Evolutionary conservation across 2,329 filamentous ascomycete species (phyloP), one percentile per base, ranked within the genome.

Genomic region (Colletotrichum falcatum): DNA sequence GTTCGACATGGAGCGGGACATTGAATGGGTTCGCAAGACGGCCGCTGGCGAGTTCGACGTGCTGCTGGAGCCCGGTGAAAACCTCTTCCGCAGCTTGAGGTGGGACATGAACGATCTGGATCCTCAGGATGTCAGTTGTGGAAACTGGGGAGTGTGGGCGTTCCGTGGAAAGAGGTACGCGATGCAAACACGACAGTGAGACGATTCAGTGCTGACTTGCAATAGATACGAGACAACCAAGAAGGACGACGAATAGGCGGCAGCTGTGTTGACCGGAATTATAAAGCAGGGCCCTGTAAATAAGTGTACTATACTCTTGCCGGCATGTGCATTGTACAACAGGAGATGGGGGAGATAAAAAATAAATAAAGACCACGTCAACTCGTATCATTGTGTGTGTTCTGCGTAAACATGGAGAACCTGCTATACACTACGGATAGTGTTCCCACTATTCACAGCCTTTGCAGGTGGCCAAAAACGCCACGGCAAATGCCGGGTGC

Each of bases 91-190:
- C 77, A 99, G 96, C 83, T 82, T 98, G 79, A 87, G 95, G 76
- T 99, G 97, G 97, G 97, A 99, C 82, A 81, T 99, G 77, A 98
- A 99, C 78, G 97, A 99, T 78, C 84, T 96, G 73, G 96, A 98
- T 79, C 95, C 95, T 8, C 93, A 97, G 78, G 96, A 98, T 81
- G 86, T 98, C 73, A 97, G 92, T 76, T 97, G 94, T 77, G 95
- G 96, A 65, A 99, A 99, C 81, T 99, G 94, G 94, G 96, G 96
- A 14, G 86, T 97, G 2, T 99, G 97, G 94, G 94, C 92, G 18
- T 99, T 99, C 85, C 90, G 96, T 82, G 96, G 96, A 76, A 99
- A 99, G 89, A 92, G 95, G 89, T 98, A 88, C 76, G 89, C 81
- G 18, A 59, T 14, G 42, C 30, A 30, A 23, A 7, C 7, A n/a